Percentiles rank a stretch among this genome's conserved stretches.
These are phyloP conservation scores for Bolboschoenus planiculmis DNA, from an alignment of 176 grass and related monocot species.

Conservation along the genomic window DNA sequence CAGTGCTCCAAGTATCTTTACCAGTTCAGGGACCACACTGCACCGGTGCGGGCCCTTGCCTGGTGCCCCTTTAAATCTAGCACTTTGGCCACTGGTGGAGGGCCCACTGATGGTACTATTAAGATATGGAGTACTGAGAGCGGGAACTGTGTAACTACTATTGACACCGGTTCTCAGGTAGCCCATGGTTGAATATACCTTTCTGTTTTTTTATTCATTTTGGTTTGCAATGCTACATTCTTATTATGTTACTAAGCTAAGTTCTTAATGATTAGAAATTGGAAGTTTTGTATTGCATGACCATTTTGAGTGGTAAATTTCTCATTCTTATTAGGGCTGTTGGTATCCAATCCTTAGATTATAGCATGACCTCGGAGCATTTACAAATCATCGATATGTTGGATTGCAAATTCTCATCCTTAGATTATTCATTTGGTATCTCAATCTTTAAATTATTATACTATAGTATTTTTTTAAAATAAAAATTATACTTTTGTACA, in stretches of 20 bases:
- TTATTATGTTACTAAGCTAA: not conserved
- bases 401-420: not conserved
- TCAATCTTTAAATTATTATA: not conserved
- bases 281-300: too few species aligned
- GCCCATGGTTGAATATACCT: not conserved
- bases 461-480: not conserved
- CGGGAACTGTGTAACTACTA: slow-evolving; percentile 24
- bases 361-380: not conserved
- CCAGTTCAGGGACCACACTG: slow-evolving; percentile 23
- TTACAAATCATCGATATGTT: not conserved
- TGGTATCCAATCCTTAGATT: too few species aligned
- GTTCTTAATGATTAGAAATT: not conserved
- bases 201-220: not conserved
- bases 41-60: slow-evolving; percentile 28
- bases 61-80: slow-evolving; percentile 35
- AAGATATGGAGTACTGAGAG: slow-evolving; percentile 30
- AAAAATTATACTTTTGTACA: not conserved
- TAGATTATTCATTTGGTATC: not conserved
- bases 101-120: slow-evolving; percentile 17
- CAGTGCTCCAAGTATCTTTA: slow-evolving; percentile 17
- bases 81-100: slow-evolving; percentile 29
- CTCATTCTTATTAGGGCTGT: too few species aligned
- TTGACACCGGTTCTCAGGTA: slow-evolving; percentile 30
- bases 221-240: not conserved
- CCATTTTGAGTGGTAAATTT: not conserved